Evolutionary conservation across 1,284 basidiomycete genomes (phyloP), one percentile per base, ranked within the genome.

Genomic region (Ceratobasidium theobromae): DNA sequence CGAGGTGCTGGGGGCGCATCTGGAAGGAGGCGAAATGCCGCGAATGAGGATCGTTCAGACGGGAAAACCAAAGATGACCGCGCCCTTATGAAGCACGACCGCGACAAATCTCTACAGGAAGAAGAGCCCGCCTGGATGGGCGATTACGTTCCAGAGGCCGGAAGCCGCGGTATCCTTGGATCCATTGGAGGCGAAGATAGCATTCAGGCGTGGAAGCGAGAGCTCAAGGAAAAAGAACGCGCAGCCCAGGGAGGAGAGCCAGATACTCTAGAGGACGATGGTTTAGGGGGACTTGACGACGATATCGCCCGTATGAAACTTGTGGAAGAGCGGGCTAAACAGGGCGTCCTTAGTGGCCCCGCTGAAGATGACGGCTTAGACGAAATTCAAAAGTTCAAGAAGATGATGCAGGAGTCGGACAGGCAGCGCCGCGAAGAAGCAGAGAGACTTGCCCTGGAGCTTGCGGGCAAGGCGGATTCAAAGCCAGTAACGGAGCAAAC

Each of bases 101-200:
- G 58, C 11, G 58, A 64, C 23, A 64, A 52, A 32, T 43, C 35
- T 21, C 32, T 38, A 4, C 48, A 86, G 72, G 85, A 82, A 73
- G 89, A 90, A 72, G 89, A 93, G 73, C 92, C 91, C 21, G 91
- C 91, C 16, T 94, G 91, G 91, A 93, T 94, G 89, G 90, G 91
- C 70, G 86, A 89, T n/a, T 91, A 92, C 72, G 81, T 89, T 69
- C 86, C 88, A 16, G 67, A 70, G 21, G 48, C 71, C 2, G 79
- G 76, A 46, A 49, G 38, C 28, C n/a, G 53, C 12, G 57, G 79
- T 80, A 43, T 74, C 4, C 82, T 83, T 68, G 77, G 77, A 41
- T 75, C 76, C 35, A 82, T 84, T 51, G 89, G 87, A 21, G 88
- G 88, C 72, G 77, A 92, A 25, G 91, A 95, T 75, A 86, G 88